Conservation (phyloP, 306 rosid species). For the Vicia sativa region DNA sequence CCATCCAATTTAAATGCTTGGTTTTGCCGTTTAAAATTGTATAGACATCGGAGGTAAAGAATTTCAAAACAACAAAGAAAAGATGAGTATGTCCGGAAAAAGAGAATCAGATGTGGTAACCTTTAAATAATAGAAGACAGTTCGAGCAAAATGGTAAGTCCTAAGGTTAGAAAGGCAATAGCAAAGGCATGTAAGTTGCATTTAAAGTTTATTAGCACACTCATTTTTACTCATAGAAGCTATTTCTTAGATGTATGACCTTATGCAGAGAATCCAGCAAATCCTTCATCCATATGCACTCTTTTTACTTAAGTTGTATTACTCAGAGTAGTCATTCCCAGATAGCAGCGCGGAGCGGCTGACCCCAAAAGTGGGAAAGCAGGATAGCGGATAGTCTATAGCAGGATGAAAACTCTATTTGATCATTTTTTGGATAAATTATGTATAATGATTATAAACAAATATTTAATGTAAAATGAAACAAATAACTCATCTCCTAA, state of each 20-base stretch:
- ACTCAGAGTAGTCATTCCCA: no score
- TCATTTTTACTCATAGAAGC: constrained; percentile 6
- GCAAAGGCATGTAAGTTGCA: constrained; percentile 11
- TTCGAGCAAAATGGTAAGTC: constrained; percentile 1
- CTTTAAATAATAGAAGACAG: constrained; percentile 11
- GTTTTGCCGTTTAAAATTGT: neutral
- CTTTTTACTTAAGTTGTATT: no score
- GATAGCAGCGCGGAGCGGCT: no score
- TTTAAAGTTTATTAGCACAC: constrained; percentile 9
- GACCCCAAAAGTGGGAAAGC: no score
- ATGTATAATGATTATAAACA: no score
- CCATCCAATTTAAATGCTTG: constrained; percentile 8
- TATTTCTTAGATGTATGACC: constrained; percentile 16
- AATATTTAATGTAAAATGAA: no score
- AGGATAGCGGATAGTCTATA: no score
- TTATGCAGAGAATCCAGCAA: constrained; percentile 16
- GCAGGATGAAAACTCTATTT: no score
- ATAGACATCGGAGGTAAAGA: constrained; percentile 12
- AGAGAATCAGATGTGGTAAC: constrained; percentile 10
- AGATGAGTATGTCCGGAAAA: constrained; percentile 1
- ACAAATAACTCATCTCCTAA: no score
- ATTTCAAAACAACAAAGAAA: constrained; percentile 13
- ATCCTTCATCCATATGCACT: constrained; percentile 11
- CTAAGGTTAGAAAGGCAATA: constrained; percentile 14
- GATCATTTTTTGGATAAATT: no score